Evolutionary conservation across 192 early-diverging fungal genomes (phyloP), one percentile per base, ranked within the genome.

Genomic region (Mortierella hygrophila): DNA sequence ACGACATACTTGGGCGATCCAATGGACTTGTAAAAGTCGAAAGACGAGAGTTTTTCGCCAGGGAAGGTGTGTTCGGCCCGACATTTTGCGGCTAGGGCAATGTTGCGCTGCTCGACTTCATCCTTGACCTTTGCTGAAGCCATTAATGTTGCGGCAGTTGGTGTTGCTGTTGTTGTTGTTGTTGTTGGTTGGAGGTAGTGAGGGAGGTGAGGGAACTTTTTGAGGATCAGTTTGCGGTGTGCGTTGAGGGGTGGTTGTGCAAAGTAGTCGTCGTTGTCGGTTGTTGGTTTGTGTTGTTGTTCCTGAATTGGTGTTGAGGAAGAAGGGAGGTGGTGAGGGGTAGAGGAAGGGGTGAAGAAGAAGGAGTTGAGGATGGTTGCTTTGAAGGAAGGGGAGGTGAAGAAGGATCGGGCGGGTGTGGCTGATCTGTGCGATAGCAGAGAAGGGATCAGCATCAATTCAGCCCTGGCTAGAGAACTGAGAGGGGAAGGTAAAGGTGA

Each of bases 21-120:
- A 41, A 99, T 91, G 15, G 91, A 86, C 68, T 92, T 88, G 89
- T 92, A 98, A 81, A 98, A 94, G n/a, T 97, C 97, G 81, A 92
- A 99, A 9, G 95, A 96, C 60, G 89, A 76, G 35, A 94, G 89
- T 68, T 97, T 97, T 15, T 52, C 49, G 26, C 69, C 52, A 1
- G 78, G 75, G 54, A 79, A 80, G 18, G 79, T 26, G 29, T 86
- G 79, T 20, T 77, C 49, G 0, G 75, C 75, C 10, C 65, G 54
- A 41, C 60, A 77, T 32, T 86, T 49, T 9, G 84, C 84, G 5
- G 75, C 84, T 0, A 70, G 35, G 47, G 72, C 84, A 26, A 46
- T 26, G 26, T 80, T 78, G 52, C 79, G 84, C 42, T 78, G 42
- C 41, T 86, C 84, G 13, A 46, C 68, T 18, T 68, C 18, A 9